Conservation (phyloP, 345 rosid species). For the Anacardium occidentale region DNA sequence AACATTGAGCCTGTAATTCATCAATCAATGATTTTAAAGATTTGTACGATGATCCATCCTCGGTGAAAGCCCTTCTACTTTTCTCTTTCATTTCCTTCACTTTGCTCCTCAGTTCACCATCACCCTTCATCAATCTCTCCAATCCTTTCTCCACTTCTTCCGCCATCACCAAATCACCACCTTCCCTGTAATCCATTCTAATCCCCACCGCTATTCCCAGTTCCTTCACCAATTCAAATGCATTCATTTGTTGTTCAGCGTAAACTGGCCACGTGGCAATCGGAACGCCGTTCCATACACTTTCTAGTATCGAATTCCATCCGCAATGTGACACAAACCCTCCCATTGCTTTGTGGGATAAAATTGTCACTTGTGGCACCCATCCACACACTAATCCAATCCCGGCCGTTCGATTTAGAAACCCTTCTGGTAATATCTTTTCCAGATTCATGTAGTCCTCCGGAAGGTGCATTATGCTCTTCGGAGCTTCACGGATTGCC, state of each 20-base stretch:
- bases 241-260: conserved; percentile 29
- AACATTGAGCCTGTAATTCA: too few species aligned
- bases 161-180: conserved; percentile 3
- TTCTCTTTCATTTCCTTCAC: conserved; percentile 21
- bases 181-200: conserved; percentile 20
- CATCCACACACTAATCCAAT: conserved; percentile 22
- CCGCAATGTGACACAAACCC: conserved; percentile 25
- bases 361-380: conserved; percentile 21
- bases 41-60: conserved; percentile 17
- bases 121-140: conserved; percentile 13
- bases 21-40: conserved; percentile 10
- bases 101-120: conserved; percentile 15
- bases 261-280: conserved; percentile 21
- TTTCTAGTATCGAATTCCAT: conserved; percentile 25
- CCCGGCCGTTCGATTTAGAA: conserved; percentile 16
- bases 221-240: conserved; percentile 20
- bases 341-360: conserved; percentile 9
- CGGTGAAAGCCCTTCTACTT: conserved; percentile 11
- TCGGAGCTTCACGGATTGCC: conserved; percentile 24
- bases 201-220: conserved; percentile 19
- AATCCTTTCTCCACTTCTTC: conserved; percentile 17
- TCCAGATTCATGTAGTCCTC: conserved; percentile 6
- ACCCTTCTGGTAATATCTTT: conserved; percentile 15
- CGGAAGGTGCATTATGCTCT: background rate
- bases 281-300: conserved; percentile 20